Evolutionary conservation across 805 yeast genomes (phyloP).

Genomic region (Yarrowia porcina): DNA sequence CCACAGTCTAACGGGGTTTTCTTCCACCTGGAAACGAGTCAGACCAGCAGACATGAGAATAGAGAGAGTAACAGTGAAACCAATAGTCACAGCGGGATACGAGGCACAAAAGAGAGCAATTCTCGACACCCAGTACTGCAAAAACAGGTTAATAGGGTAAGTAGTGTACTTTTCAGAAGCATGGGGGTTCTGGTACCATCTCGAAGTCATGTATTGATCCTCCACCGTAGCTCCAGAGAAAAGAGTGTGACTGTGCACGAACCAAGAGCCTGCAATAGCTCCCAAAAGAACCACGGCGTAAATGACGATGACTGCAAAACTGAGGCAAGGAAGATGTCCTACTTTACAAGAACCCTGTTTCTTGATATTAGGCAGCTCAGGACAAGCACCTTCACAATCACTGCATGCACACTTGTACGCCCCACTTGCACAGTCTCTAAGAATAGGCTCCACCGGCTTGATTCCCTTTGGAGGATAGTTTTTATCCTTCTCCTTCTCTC

Average conservation of each 20-base stretch:
- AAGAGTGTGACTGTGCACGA: neutral
- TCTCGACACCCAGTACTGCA: slow-evolving; percentile 49
- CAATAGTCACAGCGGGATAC: slow-evolving; percentile 55
- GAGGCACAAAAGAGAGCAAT: slow-evolving; percentile 60
- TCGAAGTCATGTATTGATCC: slow-evolving; percentile 1
- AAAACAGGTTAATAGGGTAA: slow-evolving; percentile 47
- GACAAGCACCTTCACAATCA: slow-evolving; percentile 83
- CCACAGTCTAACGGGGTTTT: slow-evolving; percentile 83
- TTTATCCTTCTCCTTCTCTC: slow-evolving; percentile 23
- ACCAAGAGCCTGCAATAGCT: neutral
- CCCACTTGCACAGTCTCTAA: slow-evolving; percentile 55
- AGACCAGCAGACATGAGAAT: slow-evolving; percentile 44
- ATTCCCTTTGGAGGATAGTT: slow-evolving; percentile 11
- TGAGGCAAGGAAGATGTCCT: slow-evolving; percentile 67
- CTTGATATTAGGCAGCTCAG: slow-evolving; percentile 52
- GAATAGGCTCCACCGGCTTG: slow-evolving; percentile 31
- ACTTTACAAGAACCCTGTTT: slow-evolving; percentile 49
- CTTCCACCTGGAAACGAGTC: slow-evolving; percentile 57
- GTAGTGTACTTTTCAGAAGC: slow-evolving; percentile 30
- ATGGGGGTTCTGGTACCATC: slow-evolving; percentile 10
- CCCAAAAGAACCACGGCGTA: slow-evolving; percentile 43
- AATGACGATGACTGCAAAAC: slow-evolving; percentile 55
- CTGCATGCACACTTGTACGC: slow-evolving; percentile 82
- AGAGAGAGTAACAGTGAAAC: slow-evolving; percentile 46
- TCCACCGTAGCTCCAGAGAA: neutral